Base-by-base conservation (phyloP, 768 basidiomycete genomes). In the Boletales sp. region DNA sequence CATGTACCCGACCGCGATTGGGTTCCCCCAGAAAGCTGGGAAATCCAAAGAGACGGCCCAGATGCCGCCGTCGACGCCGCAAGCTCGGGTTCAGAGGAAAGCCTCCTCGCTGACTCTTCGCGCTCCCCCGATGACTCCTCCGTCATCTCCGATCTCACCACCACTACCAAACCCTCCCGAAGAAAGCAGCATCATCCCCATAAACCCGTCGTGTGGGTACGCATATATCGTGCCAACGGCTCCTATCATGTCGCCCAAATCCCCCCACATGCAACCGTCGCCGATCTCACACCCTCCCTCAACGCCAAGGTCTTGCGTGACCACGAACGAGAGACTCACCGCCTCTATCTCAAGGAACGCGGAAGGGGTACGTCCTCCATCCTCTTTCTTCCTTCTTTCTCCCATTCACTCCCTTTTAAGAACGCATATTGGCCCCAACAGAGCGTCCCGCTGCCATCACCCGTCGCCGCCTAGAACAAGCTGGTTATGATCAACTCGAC, bases 361-460 rank as follows among this genome's bases (percentile, higher is more conserved):
- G 87, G 87, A 43, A 67, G 87, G 69, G 88, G 88, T 88, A 46
- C 34, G 80, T 69, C 24, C 24, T 0, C 13, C 17, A 2, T 32
- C 15, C 19, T 0, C 0, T 2, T 2, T 36, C 9, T 13, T 11
- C 45, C 39, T 29, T 19, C 46, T 19, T 30, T 2, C 40, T 4
- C 30, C 24, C 24, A 3, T 45, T 51, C 34, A 45, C 36, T 9
- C 38, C 41, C 29, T 27, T 27, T 40, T 51, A 62, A 95, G 94
- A 98, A 61, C 86, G 95, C 12, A 75, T 93, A 35, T 72, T 99
- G 48, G 83, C 82, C 8, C 79, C 81, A 17, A 83, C 83, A 2
- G 97, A 99, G 68, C 74, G 80, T 40, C 95, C 95, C 0, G 86
- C 92, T 2, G 80, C 82, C 32, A 91, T 97, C 51, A 87, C 95